These are phyloP conservation scores for Musa schizocarpa DNA, from an alignment of 176 grass and related monocot species.

Conservation along the genomic window DNA sequence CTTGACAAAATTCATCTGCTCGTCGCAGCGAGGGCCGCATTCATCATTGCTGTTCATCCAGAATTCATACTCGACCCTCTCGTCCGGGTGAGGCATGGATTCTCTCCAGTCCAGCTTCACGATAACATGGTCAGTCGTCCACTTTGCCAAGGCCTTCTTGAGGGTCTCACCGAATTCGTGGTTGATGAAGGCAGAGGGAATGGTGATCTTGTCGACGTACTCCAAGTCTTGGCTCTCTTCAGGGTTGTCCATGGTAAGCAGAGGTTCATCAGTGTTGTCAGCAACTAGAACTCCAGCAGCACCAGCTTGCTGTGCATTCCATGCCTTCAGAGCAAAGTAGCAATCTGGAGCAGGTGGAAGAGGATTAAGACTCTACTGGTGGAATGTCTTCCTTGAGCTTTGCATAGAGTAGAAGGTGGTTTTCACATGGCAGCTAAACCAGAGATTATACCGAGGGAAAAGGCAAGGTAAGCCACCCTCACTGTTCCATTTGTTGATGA, in stretches of 20 bases:
- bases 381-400: not conserved
- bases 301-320: constrained; percentile 71
- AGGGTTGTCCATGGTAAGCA: constrained; percentile 81
- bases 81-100: constrained; percentile 21
- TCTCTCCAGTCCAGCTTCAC: constrained; percentile 19
- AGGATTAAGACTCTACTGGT: not conserved
- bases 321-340: constrained; percentile 93
- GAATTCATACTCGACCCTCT: constrained; percentile 20
- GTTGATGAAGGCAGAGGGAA: constrained; percentile 60
- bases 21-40: constrained; percentile 14
- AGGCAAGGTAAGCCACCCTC: too few species aligned
- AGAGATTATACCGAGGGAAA: too few species aligned
- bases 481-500: not conserved
- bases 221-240: constrained; percentile 42
- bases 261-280: constrained; percentile 56
- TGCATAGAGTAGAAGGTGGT: not conserved
- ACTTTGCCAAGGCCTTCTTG: constrained; percentile 15
- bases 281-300: constrained; percentile 79
- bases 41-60: constrained; percentile 23
- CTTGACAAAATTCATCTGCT: constrained; percentile 20
- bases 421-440: not conserved
- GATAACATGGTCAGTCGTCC: not conserved
- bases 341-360: constrained; percentile 39
- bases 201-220: constrained; percentile 66
- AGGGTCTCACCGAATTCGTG: constrained; percentile 38